Evolutionary conservation across 2,329 filamentous ascomycete species (phyloP), one percentile per base, ranked within the genome.

Genomic region (Teratosphaeria viscida): DNA sequence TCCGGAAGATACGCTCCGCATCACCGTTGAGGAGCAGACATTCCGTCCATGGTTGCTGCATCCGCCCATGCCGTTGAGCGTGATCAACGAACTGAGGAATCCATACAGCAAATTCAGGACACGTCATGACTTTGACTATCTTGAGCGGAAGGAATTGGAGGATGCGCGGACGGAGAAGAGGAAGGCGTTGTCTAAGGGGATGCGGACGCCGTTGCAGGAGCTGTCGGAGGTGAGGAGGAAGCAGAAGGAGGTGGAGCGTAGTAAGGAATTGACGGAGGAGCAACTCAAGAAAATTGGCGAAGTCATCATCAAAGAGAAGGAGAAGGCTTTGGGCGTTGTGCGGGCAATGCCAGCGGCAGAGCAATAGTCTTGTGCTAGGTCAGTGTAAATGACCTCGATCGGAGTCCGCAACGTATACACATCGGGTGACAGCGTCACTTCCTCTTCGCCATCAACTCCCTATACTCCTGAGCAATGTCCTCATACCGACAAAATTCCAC

Each of bases 31-130:
- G 69, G 81, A 84, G 63, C 80, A 78, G 68, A 89, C 88, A 1
- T 96, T 89, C 72, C 79, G 86, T 58, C 91, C 92, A n/a, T 88
- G 85, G 39, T 79, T 97, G 27, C 78, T 91, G 32, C 79, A 82
- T 16, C 82, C 88, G 29, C 92, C 92, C 14, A 90, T 96, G 81
- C 91, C 92, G 5, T 75, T 79, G 34, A 77, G 75, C n/a, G 82
- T 96, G 43, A 81, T 95, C 65, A 86, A 96, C 72, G 92, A 97
- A 79, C 79, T 97, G 71, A 82, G 91, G 71, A 87, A 88, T 78
- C 87, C 85, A 72, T 95, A 86, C 81, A 89, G 86, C 66, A 84
- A 82, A 68, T 94, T 92, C 83, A 82, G 91, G 69, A 90, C 86
- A 57, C 81, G 89, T 55, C 90, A 95, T 76, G 88, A 91, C 63